Conservation (phyloP, 768 basidiomycete genomes). For the Leccinum truebloodii region DNA sequence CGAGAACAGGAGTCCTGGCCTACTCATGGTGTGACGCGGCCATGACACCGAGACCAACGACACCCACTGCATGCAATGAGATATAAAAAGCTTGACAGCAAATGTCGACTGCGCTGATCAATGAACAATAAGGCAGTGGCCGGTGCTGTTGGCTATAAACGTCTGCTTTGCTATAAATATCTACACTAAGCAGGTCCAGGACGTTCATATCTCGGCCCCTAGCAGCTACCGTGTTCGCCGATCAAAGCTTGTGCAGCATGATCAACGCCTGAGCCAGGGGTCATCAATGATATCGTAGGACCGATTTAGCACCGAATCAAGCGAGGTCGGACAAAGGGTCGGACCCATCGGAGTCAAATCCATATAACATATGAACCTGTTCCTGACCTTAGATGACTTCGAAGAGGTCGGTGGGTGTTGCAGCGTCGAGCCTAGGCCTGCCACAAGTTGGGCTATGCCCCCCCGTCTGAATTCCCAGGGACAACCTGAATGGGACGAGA, state of each 20-base stretch:
- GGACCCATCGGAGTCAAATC: neutral
- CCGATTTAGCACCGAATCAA: neutral
- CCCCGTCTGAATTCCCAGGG: neutral
- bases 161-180: neutral
- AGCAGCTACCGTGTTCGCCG: neutral
- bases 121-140: neutral
- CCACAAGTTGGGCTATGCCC: neutral
- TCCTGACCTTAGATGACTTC: neutral
- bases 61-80: neutral
- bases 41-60: neutral
- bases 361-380: neutral
- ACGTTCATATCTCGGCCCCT: conserved; percentile 14
- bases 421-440: neutral
- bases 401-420: neutral
- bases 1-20: neutral
- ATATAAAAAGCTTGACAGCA: neutral
- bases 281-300: neutral
- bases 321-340: neutral
- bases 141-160: neutral
- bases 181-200: neutral
- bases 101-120: neutral
- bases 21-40: conserved; percentile 4
- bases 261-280: neutral
- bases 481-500: neutral
- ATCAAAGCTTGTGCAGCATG: neutral